These are phyloP conservation scores for Epichloe aotearoae DNA, from an alignment of 2,329 filamentous ascomycete genomes.

Conservation along the genomic window DNA sequence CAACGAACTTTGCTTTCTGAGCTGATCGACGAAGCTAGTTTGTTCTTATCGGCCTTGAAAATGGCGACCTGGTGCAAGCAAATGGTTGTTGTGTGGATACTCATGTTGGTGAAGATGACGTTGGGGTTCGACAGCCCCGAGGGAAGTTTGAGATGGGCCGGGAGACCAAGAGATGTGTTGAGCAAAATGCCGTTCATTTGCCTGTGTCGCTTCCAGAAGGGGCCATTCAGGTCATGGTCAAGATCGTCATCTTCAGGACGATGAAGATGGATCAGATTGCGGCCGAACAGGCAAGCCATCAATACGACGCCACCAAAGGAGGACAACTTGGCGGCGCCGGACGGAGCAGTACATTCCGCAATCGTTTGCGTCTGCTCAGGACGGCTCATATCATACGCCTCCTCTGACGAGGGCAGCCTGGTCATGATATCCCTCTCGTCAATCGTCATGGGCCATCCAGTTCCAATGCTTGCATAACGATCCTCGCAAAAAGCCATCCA, in stretches of 20 bases:
- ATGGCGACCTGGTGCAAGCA: constrained; percentile 98
- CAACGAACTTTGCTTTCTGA: constrained; percentile 88
- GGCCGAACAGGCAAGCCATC: constrained; percentile 80
- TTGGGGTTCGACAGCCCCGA: constrained; percentile 65
- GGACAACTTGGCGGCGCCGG: constrained; percentile 62
- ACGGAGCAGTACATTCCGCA: constrained; percentile 52
- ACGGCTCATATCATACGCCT: constrained; percentile 70
- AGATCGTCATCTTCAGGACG: constrained; percentile 69
- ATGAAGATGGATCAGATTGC: constrained; percentile 83
- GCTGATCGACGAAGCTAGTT: constrained; percentile 60
- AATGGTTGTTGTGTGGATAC: constrained; percentile 89
- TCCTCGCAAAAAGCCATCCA: constrained; percentile 91
- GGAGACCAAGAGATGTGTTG: constrained; percentile 75
- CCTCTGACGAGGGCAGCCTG: constrained; percentile 70
- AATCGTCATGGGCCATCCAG: constrained; percentile 90
- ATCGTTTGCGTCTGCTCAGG: constrained; percentile 60
- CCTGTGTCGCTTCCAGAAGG: constrained; percentile 91
- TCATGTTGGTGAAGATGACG: constrained; percentile 90
- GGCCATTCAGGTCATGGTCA: constrained; percentile 78
- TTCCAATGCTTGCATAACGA: constrained; percentile 88
- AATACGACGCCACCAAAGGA: constrained; percentile 69
- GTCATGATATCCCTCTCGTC: constrained; percentile 88
- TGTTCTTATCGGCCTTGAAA: constrained; percentile 88
- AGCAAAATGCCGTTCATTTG: constrained; percentile 81
- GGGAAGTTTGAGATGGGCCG: constrained; percentile 66